These are phyloP conservation scores for Lasiosphaeria miniovina DNA, from an alignment of 495 filamentous ascomycete species.

Conservation along the genomic window DNA sequence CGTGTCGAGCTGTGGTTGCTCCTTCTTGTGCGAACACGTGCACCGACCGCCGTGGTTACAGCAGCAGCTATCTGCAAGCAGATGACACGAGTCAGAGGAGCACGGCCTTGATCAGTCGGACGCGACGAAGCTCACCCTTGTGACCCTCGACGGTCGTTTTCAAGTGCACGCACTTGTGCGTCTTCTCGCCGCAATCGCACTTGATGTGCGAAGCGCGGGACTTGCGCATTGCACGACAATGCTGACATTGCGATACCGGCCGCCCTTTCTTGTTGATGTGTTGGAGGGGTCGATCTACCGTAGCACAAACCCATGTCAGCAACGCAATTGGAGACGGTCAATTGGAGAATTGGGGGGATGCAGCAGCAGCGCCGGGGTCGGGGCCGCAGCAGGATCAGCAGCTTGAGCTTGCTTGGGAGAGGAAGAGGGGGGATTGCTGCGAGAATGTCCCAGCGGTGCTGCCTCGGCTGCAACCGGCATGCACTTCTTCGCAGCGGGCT, in stretches of 20 bases:
- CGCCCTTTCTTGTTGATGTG: conserved; percentile 99
- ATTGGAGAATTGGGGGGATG: conserved; percentile 14
- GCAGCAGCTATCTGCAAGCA: conserved; percentile 71
- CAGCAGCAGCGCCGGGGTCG: no score
- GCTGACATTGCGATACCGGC: conserved; percentile 95
- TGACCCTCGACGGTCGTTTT: conserved; percentile 52
- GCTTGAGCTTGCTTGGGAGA: neutral
- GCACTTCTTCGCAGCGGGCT: conserved; percentile 7
- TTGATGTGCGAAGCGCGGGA: conserved; percentile 92
- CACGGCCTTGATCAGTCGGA: conserved; percentile 33
- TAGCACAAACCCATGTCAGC: conserved; percentile 25
- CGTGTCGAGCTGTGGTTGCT: conserved; percentile 66
- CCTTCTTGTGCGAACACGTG: conserved; percentile 90
- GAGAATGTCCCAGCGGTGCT: neutral
- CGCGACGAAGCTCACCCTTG: conserved; percentile 48
- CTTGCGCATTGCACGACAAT: conserved; percentile 96
- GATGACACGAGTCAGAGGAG: conserved; percentile 48
- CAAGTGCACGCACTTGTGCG: conserved; percentile 65
- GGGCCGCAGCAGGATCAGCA: neutral
- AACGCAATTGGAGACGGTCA: neutral
- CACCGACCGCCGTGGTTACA: conserved; percentile 91
- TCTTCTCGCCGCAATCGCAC: conserved; percentile 96
- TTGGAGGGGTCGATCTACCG: conserved; percentile 80
- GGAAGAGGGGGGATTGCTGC: neutral
- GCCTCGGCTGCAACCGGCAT: conserved; percentile 29